phyloP scores from a whole-genome alignment of 176 grass and related monocot species.

The Tillandsia fasciculata region DNA sequence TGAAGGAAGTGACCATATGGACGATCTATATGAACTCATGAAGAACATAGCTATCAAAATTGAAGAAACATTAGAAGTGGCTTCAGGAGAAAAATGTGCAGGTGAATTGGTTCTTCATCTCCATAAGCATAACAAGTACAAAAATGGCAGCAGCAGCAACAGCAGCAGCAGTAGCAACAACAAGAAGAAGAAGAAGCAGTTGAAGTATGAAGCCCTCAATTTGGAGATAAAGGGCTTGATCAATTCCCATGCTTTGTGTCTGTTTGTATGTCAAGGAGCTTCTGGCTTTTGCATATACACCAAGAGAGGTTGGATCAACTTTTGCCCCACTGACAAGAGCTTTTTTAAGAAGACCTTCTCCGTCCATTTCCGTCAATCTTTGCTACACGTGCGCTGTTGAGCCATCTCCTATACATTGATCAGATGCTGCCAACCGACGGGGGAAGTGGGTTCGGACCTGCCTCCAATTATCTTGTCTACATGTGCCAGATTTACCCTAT shows the following conservation, averaged over 20 bases:
- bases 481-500: too few species aligned
- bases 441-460: too few species aligned
- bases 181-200: slow-evolving; percentile 15
- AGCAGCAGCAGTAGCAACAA: neutral
- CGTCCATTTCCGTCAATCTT: too few species aligned
- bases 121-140: slow-evolving; percentile 20
- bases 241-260: slow-evolving; percentile 23
- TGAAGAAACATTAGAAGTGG: slow-evolving; percentile 3
- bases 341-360: too few species aligned
- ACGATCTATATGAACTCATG: slow-evolving; percentile 1
- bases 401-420: too few species aligned
- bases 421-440: too few species aligned
- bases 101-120: slow-evolving; percentile 28
- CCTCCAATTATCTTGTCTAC: too few species aligned
- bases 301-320: slow-evolving; percentile 40
- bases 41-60: slow-evolving; percentile 13
- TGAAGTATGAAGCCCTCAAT: slow-evolving; percentile 27
- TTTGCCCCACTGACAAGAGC: slow-evolving; percentile 26
- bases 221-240: slow-evolving; percentile 37
- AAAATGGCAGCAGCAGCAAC: neutral
- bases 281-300: slow-evolving; percentile 41
- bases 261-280: slow-evolving; percentile 37
- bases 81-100: too few species aligned
- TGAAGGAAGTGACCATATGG: slow-evolving; percentile 1
- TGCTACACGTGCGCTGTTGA: too few species aligned